A percentile compares a stretch with the other conserved stretches of the same genome.
These are phyloP conservation scores for Globisporangium sylvaticum DNA, from an alignment of 352 stramenopile species.

Conservation along the genomic window DNA sequence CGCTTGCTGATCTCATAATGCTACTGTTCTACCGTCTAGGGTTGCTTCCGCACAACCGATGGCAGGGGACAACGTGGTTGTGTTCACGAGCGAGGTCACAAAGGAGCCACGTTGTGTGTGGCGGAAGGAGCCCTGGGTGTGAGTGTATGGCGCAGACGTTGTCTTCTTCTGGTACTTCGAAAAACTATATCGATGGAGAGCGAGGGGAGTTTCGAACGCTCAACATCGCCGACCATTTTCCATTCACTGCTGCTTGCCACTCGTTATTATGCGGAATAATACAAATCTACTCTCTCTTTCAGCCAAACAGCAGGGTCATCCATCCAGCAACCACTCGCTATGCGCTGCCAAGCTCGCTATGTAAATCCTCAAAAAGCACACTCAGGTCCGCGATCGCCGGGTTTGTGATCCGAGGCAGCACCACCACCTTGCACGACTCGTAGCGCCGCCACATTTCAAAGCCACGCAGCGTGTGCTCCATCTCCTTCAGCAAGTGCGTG, in stretches of 20 bases:
- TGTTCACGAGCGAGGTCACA: no score
- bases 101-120: no score
- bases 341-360: slow-evolving; percentile 42
- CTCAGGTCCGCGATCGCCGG: slow-evolving; percentile 60
- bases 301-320: background rate
- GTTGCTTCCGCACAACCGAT: background rate
- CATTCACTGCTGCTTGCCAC: background rate
- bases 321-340: background rate
- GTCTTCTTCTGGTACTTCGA: background rate
- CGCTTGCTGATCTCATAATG: background rate
- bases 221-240: background rate
- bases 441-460: slow-evolving; percentile 88
- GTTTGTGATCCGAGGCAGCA: slow-evolving; percentile 75
- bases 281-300: slow-evolving; percentile 10
- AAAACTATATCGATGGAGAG: background rate
- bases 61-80: no score
- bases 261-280: slow-evolving; percentile 3
- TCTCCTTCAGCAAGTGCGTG: slow-evolving; percentile 74
- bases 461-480: slow-evolving; percentile 79
- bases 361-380: slow-evolving; percentile 73
- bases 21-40: background rate
- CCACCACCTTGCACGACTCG: slow-evolving; percentile 58
- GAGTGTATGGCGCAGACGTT: background rate
- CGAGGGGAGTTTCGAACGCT: background rate
- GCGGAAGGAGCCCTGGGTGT: no score